A percentile compares a stretch with the other conserved stretches of the same genome.
These are phyloP conservation scores for Plasmodium malariae DNA, from an alignment of 169 alveolate genomes.

Conservation along the genomic window DNA sequence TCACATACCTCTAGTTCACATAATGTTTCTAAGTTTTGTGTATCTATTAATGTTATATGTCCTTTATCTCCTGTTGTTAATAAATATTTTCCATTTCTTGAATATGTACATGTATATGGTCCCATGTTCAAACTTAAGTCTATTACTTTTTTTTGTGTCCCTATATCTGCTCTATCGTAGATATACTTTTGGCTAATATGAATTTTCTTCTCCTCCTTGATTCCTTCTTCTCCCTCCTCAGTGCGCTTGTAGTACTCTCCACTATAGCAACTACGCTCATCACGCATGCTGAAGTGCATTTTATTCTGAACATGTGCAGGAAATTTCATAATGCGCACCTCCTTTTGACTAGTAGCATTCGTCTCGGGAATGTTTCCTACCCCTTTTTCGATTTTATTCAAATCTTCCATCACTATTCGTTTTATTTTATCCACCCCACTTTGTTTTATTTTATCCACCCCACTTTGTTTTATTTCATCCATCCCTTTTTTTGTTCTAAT, in stretches of 20 bases:
- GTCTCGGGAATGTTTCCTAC: too few species aligned
- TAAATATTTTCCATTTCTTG: conserved; percentile 93
- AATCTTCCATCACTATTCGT: not conserved
- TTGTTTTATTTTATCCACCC: not conserved
- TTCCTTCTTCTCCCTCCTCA: not conserved
- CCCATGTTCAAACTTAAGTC: conserved; percentile 86
- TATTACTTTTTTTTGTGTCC: conserved; percentile 66
- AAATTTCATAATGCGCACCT: too few species aligned
- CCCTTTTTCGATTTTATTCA: too few species aligned
- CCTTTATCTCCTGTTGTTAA: conserved; percentile 95
- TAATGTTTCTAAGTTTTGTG: conserved; percentile 79
- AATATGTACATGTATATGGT: conserved; percentile 92
- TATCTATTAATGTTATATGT: conserved; percentile 92
- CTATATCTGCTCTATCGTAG: conserved; percentile 63
- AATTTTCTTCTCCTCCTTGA: not conserved
- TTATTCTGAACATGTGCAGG: too few species aligned
- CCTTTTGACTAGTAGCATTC: too few species aligned
- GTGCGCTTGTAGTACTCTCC: too few species aligned
- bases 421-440: not conserved
- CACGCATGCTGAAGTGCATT: too few species aligned
- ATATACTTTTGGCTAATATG: conserved; percentile 33
- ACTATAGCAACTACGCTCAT: too few species aligned
- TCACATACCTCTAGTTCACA: conserved; percentile 82
- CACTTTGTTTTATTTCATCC: not conserved
- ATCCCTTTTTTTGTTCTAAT: not conserved